Percentiles rank a stretch among this genome's conserved stretches.
Evolutionary conservation across 202 grass and related monocot species (phyloP).

Genomic region (Setaria italica): DNA sequence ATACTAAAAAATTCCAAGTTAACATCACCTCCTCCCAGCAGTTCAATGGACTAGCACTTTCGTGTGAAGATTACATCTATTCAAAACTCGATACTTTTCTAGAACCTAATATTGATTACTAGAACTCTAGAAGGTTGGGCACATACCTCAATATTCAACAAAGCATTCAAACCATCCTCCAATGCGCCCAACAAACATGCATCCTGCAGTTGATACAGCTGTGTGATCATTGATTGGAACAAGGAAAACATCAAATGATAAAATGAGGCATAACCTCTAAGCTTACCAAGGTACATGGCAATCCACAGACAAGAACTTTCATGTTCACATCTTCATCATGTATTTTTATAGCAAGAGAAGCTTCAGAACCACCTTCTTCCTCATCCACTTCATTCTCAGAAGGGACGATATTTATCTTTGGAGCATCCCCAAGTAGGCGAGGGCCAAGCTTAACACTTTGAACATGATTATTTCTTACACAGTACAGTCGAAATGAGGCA

Average conservation of each 20-base stretch:
- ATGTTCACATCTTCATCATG: constrained; percentile 62
- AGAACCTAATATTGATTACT: constrained; percentile 11
- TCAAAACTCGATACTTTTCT: constrained; percentile 12
- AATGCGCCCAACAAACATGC: constrained; percentile 62
- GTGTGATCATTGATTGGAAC: constrained; percentile 19
- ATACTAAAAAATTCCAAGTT: not conserved
- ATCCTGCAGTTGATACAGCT: constrained; percentile 54
- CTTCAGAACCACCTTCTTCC: constrained; percentile 58
- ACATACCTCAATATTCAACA: constrained; percentile 75
- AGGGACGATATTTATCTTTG: constrained; percentile 56
- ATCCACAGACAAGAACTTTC: constrained; percentile 69
- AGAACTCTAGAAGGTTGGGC: not conserved
- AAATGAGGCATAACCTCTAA: not conserved
- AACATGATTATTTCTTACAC: constrained; percentile 50
- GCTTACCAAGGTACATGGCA: constrained; percentile 62
- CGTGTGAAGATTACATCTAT: constrained; percentile 9
- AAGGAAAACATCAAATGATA: constrained; percentile 22
- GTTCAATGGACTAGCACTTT: constrained; percentile 1
- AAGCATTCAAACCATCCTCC: constrained; percentile 77
- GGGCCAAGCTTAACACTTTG: constrained; percentile 54
- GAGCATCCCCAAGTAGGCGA: constrained; percentile 63
- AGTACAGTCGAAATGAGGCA: constrained; percentile 70
- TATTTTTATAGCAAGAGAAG: constrained; percentile 56
- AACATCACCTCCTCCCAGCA: not conserved
- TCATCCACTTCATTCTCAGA: constrained; percentile 38